Evolutionary conservation across 2,329 filamentous ascomycete species (phyloP).

Genomic region (Oidium heveae): DNA sequence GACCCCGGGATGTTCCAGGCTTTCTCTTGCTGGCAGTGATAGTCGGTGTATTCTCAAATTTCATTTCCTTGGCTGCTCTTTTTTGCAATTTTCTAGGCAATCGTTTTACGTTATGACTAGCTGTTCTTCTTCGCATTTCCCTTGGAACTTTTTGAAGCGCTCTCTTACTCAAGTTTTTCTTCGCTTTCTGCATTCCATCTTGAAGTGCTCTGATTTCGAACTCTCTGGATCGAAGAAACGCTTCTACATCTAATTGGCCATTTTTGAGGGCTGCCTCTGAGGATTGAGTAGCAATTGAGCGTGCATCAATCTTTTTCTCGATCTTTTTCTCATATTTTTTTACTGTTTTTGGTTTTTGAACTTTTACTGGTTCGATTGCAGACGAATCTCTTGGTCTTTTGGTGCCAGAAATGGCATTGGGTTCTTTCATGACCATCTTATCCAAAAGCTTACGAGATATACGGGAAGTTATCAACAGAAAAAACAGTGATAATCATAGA

Average conservation of each 20-base stretch:
- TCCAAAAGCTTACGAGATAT: no score
- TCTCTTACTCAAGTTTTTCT: slow-evolving; percentile 32
- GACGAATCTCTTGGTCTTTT: background rate
- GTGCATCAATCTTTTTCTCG: slow-evolving; percentile 18
- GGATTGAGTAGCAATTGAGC: slow-evolving; percentile 20
- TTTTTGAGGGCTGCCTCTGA: slow-evolving; percentile 21
- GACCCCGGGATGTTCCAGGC: slow-evolving; percentile 28
- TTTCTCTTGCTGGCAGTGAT: slow-evolving; percentile 40
- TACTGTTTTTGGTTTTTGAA: background rate
- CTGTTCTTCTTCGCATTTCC: slow-evolving; percentile 61
- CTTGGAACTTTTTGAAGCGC: slow-evolving; percentile 84
- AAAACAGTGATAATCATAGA: no score
- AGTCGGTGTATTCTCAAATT: slow-evolving; percentile 72
- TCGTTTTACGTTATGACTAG: slow-evolving; percentile 82
- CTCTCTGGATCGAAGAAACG: slow-evolving; percentile 64
- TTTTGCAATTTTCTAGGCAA: slow-evolving; percentile 54
- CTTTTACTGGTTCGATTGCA: background rate
- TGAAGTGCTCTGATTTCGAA: slow-evolving; percentile 77
- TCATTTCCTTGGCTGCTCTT: slow-evolving; percentile 50
- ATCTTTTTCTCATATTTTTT: slow-evolving; percentile 12
- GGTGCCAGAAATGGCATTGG: background rate
- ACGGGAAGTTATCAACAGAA: no score
- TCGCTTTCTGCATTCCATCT: slow-evolving; percentile 53
- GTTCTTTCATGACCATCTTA: background rate
- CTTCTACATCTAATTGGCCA: slow-evolving; percentile 64